phyloP scores from a whole-genome alignment of 1,284 basidiomycete species.

The Austroboletus rostrupii region DNA sequence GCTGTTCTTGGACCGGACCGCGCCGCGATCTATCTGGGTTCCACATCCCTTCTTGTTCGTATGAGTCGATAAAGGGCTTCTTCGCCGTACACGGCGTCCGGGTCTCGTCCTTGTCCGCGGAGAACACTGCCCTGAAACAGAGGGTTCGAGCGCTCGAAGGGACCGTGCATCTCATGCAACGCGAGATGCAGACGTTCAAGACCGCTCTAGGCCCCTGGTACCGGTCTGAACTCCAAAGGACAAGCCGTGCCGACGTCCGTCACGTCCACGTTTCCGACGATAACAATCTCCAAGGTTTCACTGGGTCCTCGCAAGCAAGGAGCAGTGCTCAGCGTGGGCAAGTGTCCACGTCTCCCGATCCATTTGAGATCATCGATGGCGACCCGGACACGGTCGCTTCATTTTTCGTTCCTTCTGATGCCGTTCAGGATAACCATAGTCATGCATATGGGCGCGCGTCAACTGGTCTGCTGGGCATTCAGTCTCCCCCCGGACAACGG shows the following conservation, averaged over 20 bases:
- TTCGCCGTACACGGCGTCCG: slow-evolving; percentile 46
- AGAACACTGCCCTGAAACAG: slow-evolving; percentile 57
- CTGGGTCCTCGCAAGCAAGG: slow-evolving; percentile 16
- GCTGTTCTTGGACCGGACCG: slow-evolving; percentile 53
- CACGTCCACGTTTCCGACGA: slow-evolving; percentile 14
- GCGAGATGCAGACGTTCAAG: slow-evolving; percentile 50
- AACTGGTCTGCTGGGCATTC: slow-evolving; percentile 19
- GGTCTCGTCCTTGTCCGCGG: slow-evolving; percentile 45
- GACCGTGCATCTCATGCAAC: slow-evolving; percentile 41
- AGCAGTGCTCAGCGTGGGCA: slow-evolving; percentile 15
- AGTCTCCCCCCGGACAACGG: slow-evolving; percentile 22
- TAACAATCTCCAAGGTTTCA: slow-evolving; percentile 5
- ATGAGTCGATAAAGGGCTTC: slow-evolving; percentile 61
- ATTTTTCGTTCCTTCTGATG: slow-evolving; percentile 44
- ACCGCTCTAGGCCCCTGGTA: slow-evolving; percentile 66
- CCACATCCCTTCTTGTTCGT: slow-evolving; percentile 53
- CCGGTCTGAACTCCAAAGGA: slow-evolving; percentile 25
- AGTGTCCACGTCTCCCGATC: slow-evolving; percentile 11
- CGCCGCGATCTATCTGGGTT: slow-evolving; percentile 36
- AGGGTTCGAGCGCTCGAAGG: slow-evolving; percentile 54
- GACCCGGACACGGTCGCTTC: slow-evolving; percentile 41
- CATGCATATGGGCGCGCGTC: slow-evolving; percentile 18
- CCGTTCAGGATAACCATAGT: slow-evolving; percentile 14
- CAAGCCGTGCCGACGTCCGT: slow-evolving; percentile 7
- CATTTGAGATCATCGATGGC: slow-evolving; percentile 15